A percentile compares a stretch with the other conserved stretches of the same genome.
Evolutionary conservation across 2,329 filamentous ascomycete species (phyloP).

Genomic region (Alternaria angustiovoidea): DNA sequence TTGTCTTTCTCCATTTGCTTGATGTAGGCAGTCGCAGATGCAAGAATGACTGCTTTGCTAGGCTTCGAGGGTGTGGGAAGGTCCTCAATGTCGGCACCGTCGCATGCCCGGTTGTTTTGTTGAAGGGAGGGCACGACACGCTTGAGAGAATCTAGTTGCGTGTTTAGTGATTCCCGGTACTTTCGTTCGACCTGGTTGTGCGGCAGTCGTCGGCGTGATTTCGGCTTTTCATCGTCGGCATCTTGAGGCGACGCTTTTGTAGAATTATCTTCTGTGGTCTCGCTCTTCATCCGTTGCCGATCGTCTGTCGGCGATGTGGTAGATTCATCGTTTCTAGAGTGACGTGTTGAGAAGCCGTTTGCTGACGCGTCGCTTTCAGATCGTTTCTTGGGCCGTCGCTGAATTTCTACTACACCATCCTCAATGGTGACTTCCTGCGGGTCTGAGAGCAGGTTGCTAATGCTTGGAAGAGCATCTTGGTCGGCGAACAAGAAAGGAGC

Average conservation of each 20-base stretch:
- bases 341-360: conserved; percentile 42
- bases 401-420: conserved; percentile 50
- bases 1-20: conserved; percentile 56
- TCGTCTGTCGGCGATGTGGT: conserved; percentile 27
- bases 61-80: conserved; percentile 52
- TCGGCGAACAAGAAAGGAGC: conserved; percentile 52
- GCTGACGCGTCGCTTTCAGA: conserved; percentile 45
- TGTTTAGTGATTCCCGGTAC: conserved; percentile 58
- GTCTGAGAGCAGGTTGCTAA: conserved; percentile 38
- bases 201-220: conserved; percentile 47
- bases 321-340: conserved; percentile 32
- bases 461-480: conserved; percentile 43
- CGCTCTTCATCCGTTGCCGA: conserved; percentile 41
- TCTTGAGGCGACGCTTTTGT: conserved; percentile 34
- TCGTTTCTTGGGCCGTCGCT: conserved; percentile 46
- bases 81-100: conserved; percentile 55
- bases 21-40: conserved; percentile 57
- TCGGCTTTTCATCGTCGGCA: conserved; percentile 40
- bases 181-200: conserved; percentile 59
- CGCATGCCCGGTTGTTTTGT: conserved; percentile 46
- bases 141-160: conserved; percentile 55
- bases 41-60: conserved; percentile 57
- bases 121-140: conserved; percentile 52
- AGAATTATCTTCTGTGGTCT: conserved; percentile 40
- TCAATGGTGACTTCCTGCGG: conserved; percentile 44